These are phyloP conservation scores for Tetrapisispora nanseiensis DNA, from an alignment of 805 yeast genomes.

Conservation along the genomic window DNA sequence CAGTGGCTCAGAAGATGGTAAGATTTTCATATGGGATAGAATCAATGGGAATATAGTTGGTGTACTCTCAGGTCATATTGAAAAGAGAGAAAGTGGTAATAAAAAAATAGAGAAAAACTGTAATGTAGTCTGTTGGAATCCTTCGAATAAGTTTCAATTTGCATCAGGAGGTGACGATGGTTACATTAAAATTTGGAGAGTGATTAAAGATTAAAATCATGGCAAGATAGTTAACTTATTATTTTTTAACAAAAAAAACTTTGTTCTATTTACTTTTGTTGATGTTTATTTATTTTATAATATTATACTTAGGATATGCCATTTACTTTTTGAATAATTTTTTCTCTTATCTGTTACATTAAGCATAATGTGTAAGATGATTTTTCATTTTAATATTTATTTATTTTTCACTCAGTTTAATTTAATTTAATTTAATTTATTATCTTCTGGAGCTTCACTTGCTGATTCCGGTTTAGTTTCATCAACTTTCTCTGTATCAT, in stretches of 20 bases:
- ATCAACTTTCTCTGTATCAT: background rate
- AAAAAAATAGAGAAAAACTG: constrained; percentile 34
- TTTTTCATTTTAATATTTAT: background rate
- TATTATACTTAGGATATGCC: background rate
- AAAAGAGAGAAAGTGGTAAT: constrained; percentile 5
- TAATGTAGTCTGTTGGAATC: constrained; percentile 74
- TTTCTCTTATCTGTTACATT: too few relatives aligned
- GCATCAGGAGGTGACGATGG: constrained; percentile 84
- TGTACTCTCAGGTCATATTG: constrained; percentile 23
- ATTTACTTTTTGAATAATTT: too few relatives aligned
- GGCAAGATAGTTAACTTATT: background rate
- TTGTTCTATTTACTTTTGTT: background rate
- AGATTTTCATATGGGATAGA: constrained; percentile 69
- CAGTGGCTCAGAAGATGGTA: constrained; percentile 81
- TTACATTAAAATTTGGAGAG: constrained; percentile 59
- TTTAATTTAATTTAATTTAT: background rate
- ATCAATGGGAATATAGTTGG: constrained; percentile 55
- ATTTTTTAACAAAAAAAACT: background rate
- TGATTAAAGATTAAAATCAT: constrained; percentile 17
- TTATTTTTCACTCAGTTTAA: background rate
- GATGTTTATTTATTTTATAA: background rate
- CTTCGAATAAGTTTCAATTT: constrained; percentile 40
- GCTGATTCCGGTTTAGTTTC: background rate
- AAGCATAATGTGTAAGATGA: too few relatives aligned
- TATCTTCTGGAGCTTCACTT: too few relatives aligned